Conservation (phyloP, 768 basidiomycete species). For the Mrakia frigida region DNA sequence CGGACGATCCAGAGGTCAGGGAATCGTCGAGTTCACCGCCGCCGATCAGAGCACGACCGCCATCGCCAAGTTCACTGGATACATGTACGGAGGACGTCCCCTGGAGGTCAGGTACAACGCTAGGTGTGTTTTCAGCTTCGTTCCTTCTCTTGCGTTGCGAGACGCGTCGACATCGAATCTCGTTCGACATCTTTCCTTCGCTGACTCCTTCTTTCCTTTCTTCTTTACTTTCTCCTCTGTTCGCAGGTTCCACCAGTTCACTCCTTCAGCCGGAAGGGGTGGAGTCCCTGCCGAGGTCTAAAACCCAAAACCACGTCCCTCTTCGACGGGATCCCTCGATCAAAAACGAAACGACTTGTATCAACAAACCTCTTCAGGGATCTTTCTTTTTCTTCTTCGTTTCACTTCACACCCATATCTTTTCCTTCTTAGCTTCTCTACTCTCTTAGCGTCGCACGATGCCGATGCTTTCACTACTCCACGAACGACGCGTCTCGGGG, state of each 20-base stretch:
- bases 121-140: slow-evolving; percentile 46
- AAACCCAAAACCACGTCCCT: background rate
- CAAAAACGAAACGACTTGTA: background rate
- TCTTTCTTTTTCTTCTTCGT: no score
- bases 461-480: no score
- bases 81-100: slow-evolving; percentile 51
- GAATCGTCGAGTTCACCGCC: slow-evolving; percentile 90
- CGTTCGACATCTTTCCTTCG: no score
- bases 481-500: no score
- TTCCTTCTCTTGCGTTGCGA: background rate
- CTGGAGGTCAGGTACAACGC: slow-evolving; percentile 87
- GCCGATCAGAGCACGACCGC: slow-evolving; percentile 87
- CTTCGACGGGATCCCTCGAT: no score
- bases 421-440: no score
- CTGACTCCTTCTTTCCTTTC: background rate
- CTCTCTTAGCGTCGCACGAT: no score
- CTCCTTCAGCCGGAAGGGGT: background rate
- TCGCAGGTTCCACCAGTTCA: background rate
- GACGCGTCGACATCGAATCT: background rate
- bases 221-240: background rate
- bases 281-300: background rate
- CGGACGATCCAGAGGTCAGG: slow-evolving; percentile 79
- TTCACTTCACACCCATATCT: no score
- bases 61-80: slow-evolving; percentile 93
- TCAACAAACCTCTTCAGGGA: no score